Conservation (phyloP, 1,284 basidiomycete genomes). For the Pseudozyma sp. region DNA sequence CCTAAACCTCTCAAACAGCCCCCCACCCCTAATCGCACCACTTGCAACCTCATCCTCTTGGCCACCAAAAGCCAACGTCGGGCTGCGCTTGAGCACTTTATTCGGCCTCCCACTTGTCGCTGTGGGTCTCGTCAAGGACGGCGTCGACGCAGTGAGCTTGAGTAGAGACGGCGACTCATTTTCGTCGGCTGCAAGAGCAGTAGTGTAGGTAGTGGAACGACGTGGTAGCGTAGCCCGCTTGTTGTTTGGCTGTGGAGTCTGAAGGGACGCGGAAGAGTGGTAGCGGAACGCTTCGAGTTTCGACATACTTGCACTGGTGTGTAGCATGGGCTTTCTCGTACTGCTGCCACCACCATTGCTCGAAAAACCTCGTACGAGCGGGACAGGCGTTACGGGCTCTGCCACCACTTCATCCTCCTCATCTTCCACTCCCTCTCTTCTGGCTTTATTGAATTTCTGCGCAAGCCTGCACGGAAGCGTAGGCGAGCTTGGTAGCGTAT, state of each 20-base stretch:
- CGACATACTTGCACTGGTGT: constrained; percentile 37
- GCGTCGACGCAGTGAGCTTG: constrained; percentile 17
- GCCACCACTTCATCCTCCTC: constrained; percentile 10
- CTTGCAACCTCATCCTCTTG: constrained; percentile 1
- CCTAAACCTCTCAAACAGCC: constrained; percentile 33
- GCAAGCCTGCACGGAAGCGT: constrained; percentile 1
- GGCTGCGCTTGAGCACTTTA: constrained; percentile 29
- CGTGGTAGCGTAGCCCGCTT: not conserved
- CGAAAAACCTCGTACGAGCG: not conserved
- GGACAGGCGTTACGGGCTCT: constrained; percentile 30
- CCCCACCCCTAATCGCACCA: not conserved
- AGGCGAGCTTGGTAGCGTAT: constrained; percentile 24
- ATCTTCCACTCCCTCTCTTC: constrained; percentile 9
- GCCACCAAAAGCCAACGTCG: constrained; percentile 17
- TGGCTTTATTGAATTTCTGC: not conserved
- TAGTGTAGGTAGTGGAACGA: not conserved
- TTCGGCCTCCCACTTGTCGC: constrained; percentile 9
- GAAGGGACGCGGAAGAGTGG: not conserved
- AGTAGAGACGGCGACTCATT: constrained; percentile 17
- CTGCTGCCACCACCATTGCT: no score
- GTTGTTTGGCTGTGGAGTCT: not conserved
- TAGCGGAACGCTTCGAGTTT: constrained; percentile 47
- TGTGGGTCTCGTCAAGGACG: not conserved
- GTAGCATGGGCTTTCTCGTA: constrained; percentile 13
- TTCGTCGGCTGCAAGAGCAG: not conserved